Evolutionary conservation across 2,329 filamentous ascomycete genomes (phyloP).

Genomic region (Claviceps pazoutovae): DNA sequence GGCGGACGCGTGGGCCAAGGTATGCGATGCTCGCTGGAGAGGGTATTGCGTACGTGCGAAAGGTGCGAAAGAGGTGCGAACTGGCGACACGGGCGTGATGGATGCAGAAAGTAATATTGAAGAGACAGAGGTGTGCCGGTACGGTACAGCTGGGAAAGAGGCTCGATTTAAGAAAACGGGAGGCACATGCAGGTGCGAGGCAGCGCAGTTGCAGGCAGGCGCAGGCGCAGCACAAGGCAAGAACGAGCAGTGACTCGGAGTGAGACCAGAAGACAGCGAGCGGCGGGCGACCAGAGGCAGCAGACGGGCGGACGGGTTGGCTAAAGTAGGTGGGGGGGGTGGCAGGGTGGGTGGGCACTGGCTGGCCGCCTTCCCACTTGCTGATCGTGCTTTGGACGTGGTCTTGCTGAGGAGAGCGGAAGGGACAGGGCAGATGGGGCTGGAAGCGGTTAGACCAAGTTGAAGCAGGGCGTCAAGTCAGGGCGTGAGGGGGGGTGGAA

Average conservation of each 20-base stretch:
- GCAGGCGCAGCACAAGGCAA: constrained; percentile 6
- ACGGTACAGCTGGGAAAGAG: constrained; percentile 1
- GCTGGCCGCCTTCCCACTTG: not conserved
- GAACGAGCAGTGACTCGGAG: not conserved
- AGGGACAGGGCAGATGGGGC: not conserved
- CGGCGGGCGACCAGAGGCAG: not conserved
- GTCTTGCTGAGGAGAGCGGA: not conserved
- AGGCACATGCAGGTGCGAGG: constrained; percentile 5
- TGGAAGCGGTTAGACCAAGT: not conserved
- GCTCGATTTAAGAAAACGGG: constrained; percentile 1
- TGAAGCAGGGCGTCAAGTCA: not conserved
- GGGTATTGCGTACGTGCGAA: not conserved
- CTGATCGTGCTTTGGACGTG: not conserved
- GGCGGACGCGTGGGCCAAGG: not conserved
- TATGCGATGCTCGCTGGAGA: not conserved
- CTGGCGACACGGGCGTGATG: not conserved
- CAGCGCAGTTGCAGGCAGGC: constrained; percentile 7
- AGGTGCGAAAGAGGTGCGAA: not conserved
- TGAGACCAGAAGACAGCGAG: not conserved
- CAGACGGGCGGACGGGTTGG: not conserved
- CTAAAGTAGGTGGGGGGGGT: not conserved
- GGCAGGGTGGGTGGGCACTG: constrained; percentile 1
- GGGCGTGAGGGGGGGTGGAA: not conserved
- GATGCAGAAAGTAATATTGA: constrained; percentile 1
- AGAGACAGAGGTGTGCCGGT: constrained; percentile 1